Conservation (phyloP, 495 filamentous ascomycete species). For the Amniculicola lignicola region DNA sequence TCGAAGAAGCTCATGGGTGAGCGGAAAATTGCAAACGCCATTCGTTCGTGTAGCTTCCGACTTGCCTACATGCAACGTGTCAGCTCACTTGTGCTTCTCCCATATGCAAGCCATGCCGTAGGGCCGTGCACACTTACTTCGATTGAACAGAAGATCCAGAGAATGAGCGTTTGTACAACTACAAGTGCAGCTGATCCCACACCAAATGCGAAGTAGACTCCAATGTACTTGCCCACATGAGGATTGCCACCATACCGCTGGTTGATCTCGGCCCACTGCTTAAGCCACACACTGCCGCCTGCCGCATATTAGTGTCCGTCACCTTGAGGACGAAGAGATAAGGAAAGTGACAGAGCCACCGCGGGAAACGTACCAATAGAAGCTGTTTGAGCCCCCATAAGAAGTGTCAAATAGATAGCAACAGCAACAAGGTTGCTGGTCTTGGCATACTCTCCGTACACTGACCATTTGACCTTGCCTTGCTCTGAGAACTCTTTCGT, state of each 20-base stretch:
- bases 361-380: conserved; percentile 54
- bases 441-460: conserved; percentile 68
- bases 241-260: conserved; percentile 63
- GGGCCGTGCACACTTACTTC: no score
- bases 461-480: conserved; percentile 93
- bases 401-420: conserved; percentile 68
- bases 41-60: conserved; percentile 92
- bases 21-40: conserved; percentile 97
- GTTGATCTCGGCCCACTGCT: conserved; percentile 84
- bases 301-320: conserved; percentile 22
- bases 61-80: conserved; percentile 59
- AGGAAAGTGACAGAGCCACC: conserved; percentile 2
- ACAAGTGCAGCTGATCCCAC: conserved; percentile 82
- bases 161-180: conserved; percentile 86
- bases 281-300: conserved; percentile 85
- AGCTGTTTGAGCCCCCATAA: conserved; percentile 76
- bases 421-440: conserved; percentile 88
- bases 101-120: no score
- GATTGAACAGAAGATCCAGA: conserved; percentile 99
- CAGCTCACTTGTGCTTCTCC: conserved; percentile 5
- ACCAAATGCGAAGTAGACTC: conserved; percentile 91
- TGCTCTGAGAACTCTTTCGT: conserved; percentile 83
- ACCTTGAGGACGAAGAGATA: neutral
- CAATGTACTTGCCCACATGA: conserved; percentile 82
- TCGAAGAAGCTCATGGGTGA: conserved; percentile 99